Base-by-base conservation (phyloP, 129 eudicot species). In the Mikania micrantha region DNA sequence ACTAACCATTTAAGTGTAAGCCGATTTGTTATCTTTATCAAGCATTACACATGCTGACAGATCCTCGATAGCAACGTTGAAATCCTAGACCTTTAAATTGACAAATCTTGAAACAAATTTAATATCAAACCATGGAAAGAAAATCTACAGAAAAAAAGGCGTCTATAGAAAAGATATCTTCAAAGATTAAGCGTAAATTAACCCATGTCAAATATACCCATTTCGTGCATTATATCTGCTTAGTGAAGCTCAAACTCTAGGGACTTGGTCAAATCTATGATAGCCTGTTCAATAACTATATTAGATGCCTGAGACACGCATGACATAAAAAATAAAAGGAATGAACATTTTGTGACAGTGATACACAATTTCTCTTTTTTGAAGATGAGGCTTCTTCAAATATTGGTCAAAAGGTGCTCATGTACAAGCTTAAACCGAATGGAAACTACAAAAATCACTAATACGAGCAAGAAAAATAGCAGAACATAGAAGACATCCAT, bases 171-270 rank as follows among this genome's bases (percentile, higher is more conserved):
- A 28, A 47, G 24, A 47, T 42, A 61, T 17, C 21, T 2, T 53
- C 13, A 62, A 72, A 48, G 29, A 60, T 34, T 34, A 69, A 41
- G 29, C 25, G 21, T 45, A 60, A 73, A 56, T 28, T 17, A 38
- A 24, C 31, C 64, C 25, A 64, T 47, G 52, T 60, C 31, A 62
- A 66, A 40, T 58, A 54, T 77, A 89, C 99, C 99, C 75, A 96
- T 89, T 87, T 93, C 99, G 83, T 93, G 99, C 76, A 89, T 81
- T 80, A 93, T 79, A 73, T 93, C 99, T 45, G 90, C 83, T 0
- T 90, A 84, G 47, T 89, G 77, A 62, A 95, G 95, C 74, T 93
- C 99, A 79, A n/a, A n/a, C n/a, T n/a, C n/a, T n/a, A n/a, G n/a
- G n/a, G n/a, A n/a, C n/a, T n/a, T n/a, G n/a, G n/a, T n/a, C n/a